These are phyloP conservation scores for Thalassia testudinum DNA, from an alignment of 116 monocot species.

Conservation along the genomic window DNA sequence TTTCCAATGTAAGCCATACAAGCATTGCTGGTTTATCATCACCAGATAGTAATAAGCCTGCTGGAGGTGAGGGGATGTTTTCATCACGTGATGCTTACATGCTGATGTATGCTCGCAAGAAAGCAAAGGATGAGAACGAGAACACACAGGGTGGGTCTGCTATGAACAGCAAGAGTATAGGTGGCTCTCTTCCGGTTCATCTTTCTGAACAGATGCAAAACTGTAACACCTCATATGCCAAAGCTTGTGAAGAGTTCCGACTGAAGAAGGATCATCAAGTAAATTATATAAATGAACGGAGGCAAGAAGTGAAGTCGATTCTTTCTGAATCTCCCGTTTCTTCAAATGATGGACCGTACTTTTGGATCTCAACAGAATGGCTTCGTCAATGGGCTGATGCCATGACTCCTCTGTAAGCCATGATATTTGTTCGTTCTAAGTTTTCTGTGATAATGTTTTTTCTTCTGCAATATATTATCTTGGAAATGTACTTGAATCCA, in stretches of 20 bases:
- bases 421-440: not conserved
- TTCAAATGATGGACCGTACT: constrained; percentile 40
- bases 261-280: constrained; percentile 44
- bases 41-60: not conserved
- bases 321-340: constrained; percentile 70
- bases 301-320: constrained; percentile 65
- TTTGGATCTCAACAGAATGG: constrained; percentile 93
- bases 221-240: constrained; percentile 42
- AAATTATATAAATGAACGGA: constrained; percentile 43
- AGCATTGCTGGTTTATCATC: constrained; percentile 1
- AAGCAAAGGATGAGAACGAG: constrained; percentile 6
- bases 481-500: too few relatives aligned
- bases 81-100: constrained; percentile 96
- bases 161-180: constrained; percentile 1
- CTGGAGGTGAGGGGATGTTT: constrained; percentile 37
- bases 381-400: constrained; percentile 89
- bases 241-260: constrained; percentile 61
- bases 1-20: constrained; percentile 33
- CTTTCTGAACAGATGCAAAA: constrained; percentile 44
- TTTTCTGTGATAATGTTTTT: too few relatives aligned
- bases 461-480: too few relatives aligned
- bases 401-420: constrained; percentile 60
- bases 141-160: constrained; percentile 2
- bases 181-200: constrained; percentile 41
- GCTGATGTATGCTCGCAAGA: constrained; percentile 70